Evolutionary conservation across 768 basidiomycete genomes (phyloP), one percentile per base, ranked within the genome.

Genomic region (Naganishia vishniacii): DNA sequence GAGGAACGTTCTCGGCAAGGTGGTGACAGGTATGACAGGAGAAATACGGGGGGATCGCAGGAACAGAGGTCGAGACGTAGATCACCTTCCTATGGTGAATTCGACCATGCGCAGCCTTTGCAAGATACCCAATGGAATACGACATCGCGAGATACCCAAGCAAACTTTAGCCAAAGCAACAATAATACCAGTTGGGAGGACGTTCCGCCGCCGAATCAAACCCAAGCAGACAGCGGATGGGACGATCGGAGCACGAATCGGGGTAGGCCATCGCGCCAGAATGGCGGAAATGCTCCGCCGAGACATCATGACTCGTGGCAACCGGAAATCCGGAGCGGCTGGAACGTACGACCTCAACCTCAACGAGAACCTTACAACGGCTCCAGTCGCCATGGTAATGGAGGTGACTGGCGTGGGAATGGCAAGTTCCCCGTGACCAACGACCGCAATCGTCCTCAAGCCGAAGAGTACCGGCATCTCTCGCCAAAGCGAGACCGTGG

Each of bases 361-460:
- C 11, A 18, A 9, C n/a, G 42, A 20, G 42, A 44, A 44, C 28
- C n/a, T 20, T n/a, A 16, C 12, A 32, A 56, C 3, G 37, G 23
- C 23, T 32, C 11, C 23, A 8, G 5, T 37, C 7, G 23, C 15
- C 53, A 34, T 20, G 53, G 53, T 9, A 23, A 56, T 26, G 53
- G 37, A 20, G 9, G 23, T 13, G 23, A 29, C 20, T 1, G 1
- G 3, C 31, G n/a, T 34, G 34, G 23, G 29, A 56, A 41, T 13
- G 53, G 53, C 34, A 41, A 4, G 6, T n/a, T 15, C 18, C 42
- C n/a, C n/a, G 42, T 20, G 9, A 44, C 7, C 42, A 12, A 44
- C n/a, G 42, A 44, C 42, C 42, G n/a, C n/a, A n/a, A n/a, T n/a
- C n/a, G 42, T 23, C 8, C 37, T 56, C 53, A 56, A 41, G 37